Evolutionary conservation across 495 filamentous ascomycete genomes (phyloP).

Genomic region (Penicillium pulvis): DNA sequence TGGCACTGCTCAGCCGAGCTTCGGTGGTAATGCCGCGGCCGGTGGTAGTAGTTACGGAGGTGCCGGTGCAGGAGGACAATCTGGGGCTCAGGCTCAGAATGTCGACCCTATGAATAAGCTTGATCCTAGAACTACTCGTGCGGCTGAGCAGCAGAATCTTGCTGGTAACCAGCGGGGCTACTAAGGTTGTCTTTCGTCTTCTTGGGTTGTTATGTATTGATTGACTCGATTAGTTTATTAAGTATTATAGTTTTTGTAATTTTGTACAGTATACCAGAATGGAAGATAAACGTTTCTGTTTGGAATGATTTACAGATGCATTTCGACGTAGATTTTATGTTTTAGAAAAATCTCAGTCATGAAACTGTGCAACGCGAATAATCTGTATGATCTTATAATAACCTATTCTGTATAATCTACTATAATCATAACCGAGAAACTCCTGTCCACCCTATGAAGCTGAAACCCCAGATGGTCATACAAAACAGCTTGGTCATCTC

Average conservation of each 20-base stretch:
- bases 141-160: conserved; percentile 5
- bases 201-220: too few species aligned
- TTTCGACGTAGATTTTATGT: too few species aligned
- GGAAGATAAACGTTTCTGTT: too few species aligned
- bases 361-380: too few species aligned
- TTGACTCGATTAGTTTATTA: not conserved
- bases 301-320: too few species aligned
- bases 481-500: not conserved
- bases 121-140: conserved; percentile 7
- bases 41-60: not conserved
- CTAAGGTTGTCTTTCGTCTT: not conserved
- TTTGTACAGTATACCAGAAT: too few species aligned
- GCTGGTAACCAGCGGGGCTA: conserved; percentile 12
- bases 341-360: too few species aligned
- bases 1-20: not conserved
- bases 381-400: too few species aligned
- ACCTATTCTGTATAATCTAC: not conserved
- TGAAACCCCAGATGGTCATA: not conserved
- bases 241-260: too few species aligned
- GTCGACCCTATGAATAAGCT: conserved; percentile 7
- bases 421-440: not conserved
- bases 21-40: not conserved
- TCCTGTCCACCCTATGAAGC: too few species aligned
- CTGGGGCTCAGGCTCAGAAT: conserved; percentile 4
- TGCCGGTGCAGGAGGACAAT: not conserved